Evolutionary conservation across 192 early-diverging fungal species (phyloP).

Genomic region (Coemansia sp.): DNA sequence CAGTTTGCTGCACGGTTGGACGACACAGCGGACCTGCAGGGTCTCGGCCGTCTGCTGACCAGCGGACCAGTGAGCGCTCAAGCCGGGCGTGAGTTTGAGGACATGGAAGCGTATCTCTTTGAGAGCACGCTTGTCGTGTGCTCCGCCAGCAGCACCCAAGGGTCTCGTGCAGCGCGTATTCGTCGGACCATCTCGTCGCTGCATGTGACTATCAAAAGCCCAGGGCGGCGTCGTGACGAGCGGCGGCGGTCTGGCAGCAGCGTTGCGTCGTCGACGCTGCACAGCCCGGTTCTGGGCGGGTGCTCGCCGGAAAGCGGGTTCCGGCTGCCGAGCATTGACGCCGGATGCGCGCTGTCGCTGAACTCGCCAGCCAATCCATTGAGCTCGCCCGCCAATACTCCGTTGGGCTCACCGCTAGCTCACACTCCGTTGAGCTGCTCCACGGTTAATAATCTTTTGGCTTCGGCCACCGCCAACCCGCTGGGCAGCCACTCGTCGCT

Average conservation of each 20-base stretch:
- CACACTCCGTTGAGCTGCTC: not conserved
- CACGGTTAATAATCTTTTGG: too few species aligned
- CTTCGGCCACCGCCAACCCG: not conserved
- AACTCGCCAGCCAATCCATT: constrained; percentile 11
- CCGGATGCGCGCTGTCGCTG: constrained; percentile 20
- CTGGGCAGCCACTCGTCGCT: constrained; percentile 45
- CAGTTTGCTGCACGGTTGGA: constrained; percentile 43
- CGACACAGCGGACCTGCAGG: constrained; percentile 1
- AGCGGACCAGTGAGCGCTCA: constrained; percentile 21
- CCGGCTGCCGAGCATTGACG: constrained; percentile 40
- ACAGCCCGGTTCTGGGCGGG: constrained; percentile 15
- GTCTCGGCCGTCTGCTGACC: constrained; percentile 27
- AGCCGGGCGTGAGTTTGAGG: constrained; percentile 21
- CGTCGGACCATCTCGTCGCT: constrained; percentile 46
- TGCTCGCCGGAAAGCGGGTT: constrained; percentile 22
- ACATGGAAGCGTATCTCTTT: constrained; percentile 39
- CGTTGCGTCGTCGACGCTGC: constrained; percentile 32
- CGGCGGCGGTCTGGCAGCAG: constrained; percentile 35
- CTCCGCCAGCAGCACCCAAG: constrained; percentile 4
- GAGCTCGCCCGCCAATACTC: constrained; percentile 6
- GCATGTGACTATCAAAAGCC: constrained; percentile 30
- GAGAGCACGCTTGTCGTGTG: constrained; percentile 31
- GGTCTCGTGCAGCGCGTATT: constrained; percentile 16
- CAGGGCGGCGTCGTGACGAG: constrained; percentile 6
- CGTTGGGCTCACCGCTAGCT: constrained; percentile 12